Evolutionary conservation across 2,329 filamentous ascomycete species (phyloP), one percentile per base, ranked within the genome.

Genomic region (Colletotrichum camelliae): DNA sequence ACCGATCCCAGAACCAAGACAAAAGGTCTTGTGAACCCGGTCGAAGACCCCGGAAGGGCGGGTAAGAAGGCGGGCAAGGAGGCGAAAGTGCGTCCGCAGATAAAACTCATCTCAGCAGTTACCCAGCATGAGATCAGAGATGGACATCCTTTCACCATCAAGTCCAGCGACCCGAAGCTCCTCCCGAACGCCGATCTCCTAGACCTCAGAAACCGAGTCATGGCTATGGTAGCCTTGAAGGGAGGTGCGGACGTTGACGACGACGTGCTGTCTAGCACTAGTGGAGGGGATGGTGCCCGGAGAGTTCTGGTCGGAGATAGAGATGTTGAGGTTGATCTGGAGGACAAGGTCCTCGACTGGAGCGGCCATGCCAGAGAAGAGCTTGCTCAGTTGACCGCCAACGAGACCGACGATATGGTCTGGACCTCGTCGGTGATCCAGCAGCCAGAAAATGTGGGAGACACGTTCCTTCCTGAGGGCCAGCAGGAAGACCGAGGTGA

Each of bases 161-260:
- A n/a, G n/a, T n/a, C n/a, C n/a, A n/a, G n/a, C n/a, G n/a, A n/a
- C n/a, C n/a, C n/a, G n/a, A n/a, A n/a, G n/a, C n/a, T n/a, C n/a
- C n/a, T n/a, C n/a, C n/a, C n/a, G n/a, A n/a, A n/a, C n/a, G n/a
- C n/a, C n/a, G n/a, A n/a, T n/a, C n/a, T n/a, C n/a, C n/a, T n/a
- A n/a, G n/a, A n/a, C n/a, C n/a, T n/a, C n/a, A n/a, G n/a, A n/a
- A n/a, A n/a, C n/a, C n/a, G n/a, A n/a, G n/a, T n/a, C 5, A 48
- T 48, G 39, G 0, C 3, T 9, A 48, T 48, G 39, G n/a, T 21
- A 18, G 7, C 39, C 1, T 9, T 48, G 39, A 48, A 7, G 2
- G 18, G 3, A 48, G 39, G 10, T 0, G 1, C 0, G 1, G 18
- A 48, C 10, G 9, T 4, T 6, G 39, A 48, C 1, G 9, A n/a